A percentile compares a stretch with the other conserved stretches of the same genome.
Conservation (phyloP, 1,284 basidiomycete species). For the Cryptococcus hybrid region DNA sequence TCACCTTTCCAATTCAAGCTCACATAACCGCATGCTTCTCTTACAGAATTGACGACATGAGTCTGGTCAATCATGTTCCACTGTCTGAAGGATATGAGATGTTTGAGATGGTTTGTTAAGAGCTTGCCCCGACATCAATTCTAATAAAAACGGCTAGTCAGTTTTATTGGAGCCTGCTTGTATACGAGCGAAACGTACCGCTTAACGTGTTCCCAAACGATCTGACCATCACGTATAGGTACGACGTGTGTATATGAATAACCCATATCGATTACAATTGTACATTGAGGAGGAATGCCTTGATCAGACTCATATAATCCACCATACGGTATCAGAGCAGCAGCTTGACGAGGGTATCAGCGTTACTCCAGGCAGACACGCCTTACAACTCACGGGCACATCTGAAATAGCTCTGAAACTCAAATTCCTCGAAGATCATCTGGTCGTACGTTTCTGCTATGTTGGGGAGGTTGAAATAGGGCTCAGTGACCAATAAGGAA, state of each 20-base stretch:
- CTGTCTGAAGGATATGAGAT: slow-evolving; percentile 88
- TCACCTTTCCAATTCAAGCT: slow-evolving; percentile 70
- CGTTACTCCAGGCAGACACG: neutral
- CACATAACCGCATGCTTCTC: slow-evolving; percentile 83
- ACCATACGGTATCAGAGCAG: slow-evolving; percentile 71
- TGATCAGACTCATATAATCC: slow-evolving; percentile 57
- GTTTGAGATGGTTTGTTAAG: slow-evolving; percentile 90
- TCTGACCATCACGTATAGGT: slow-evolving; percentile 71
- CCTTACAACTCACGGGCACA: slow-evolving; percentile 64
- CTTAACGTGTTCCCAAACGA: slow-evolving; percentile 76
- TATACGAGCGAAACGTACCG: slow-evolving; percentile 55
- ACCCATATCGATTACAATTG: slow-evolving; percentile 81
- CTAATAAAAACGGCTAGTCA: slow-evolving; percentile 51
- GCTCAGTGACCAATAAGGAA: slow-evolving; percentile 82
- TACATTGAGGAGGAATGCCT: slow-evolving; percentile 66
- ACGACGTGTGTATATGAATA: slow-evolving; percentile 91
- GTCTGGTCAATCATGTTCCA: slow-evolving; percentile 99
- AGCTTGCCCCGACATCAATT: slow-evolving; percentile 93
- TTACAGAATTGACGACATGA: slow-evolving; percentile 85
- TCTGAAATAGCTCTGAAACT: slow-evolving; percentile 77
- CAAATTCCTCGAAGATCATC: slow-evolving; percentile 94
- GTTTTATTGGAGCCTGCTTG: neutral
- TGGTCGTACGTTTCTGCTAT: slow-evolving; percentile 89
- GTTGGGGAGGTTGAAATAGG: slow-evolving; percentile 88
- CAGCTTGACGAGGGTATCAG: slow-evolving; percentile 56